Evolutionary conservation across 2,329 filamentous ascomycete genomes (phyloP).

Genomic region (Mycosphaerelloides madeirae): DNA sequence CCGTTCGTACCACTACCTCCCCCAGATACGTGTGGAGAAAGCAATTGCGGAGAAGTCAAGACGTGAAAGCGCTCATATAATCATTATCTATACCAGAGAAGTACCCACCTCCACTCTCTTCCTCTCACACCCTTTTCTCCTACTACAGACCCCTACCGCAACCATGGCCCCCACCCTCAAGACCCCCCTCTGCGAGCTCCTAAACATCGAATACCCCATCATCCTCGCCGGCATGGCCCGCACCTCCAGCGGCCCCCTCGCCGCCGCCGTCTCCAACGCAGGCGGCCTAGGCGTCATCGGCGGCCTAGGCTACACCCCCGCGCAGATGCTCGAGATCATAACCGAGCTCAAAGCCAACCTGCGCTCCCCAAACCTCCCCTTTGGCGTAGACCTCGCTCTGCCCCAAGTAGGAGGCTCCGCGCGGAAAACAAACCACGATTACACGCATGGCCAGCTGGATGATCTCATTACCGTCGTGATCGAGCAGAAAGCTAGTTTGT

Average conservation of each 20-base stretch:
- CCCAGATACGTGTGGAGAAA: too few relatives aligned
- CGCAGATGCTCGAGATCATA: slow-evolving; percentile 73
- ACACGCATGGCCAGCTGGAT: slow-evolving; percentile 83
- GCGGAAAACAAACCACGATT: slow-evolving; percentile 91
- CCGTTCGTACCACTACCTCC: too few relatives aligned
- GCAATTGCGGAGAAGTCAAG: too few relatives aligned
- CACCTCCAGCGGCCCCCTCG: slow-evolving; percentile 71
- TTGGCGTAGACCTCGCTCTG: slow-evolving; percentile 86
- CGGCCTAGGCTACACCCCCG: slow-evolving; percentile 64
- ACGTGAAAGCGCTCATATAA: too few relatives aligned
- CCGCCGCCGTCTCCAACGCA: slow-evolving; percentile 82
- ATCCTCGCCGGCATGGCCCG: slow-evolving; percentile 92
- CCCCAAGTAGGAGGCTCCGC: slow-evolving; percentile 81
- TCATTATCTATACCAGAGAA: too few relatives aligned
- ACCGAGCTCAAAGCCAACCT: slow-evolving; percentile 78
- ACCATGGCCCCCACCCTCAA: slow-evolving; percentile 50
- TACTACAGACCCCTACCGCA: slow-evolving; percentile 5
- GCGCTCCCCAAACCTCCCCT: slow-evolving; percentile 63
- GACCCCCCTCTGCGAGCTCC: slow-evolving; percentile 72
- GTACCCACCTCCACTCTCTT: too few relatives aligned
- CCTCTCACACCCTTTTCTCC: too few relatives aligned
- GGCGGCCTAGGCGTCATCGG: slow-evolving; percentile 68
- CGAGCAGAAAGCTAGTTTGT: slow-evolving; percentile 74
- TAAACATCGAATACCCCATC: slow-evolving; percentile 82
- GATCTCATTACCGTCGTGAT: slow-evolving; percentile 84